A percentile compares a stretch with the other conserved stretches of the same genome.
Evolutionary conservation across 306 rosid species (phyloP).

Genomic region (Castanospermum australe): DNA sequence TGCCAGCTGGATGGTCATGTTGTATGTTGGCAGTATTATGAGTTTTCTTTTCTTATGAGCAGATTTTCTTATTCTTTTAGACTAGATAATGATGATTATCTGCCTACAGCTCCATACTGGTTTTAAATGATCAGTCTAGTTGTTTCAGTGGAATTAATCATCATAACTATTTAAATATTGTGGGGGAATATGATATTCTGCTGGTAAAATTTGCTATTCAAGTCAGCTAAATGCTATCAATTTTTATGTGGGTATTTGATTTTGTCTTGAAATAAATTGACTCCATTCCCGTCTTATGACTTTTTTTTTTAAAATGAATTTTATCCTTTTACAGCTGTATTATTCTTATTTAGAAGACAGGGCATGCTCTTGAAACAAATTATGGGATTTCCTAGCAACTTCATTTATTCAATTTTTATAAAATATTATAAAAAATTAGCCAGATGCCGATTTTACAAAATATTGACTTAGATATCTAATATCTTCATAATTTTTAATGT

Average conservation of each 20-base stretch:
- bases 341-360: neutral
- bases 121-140: neutral
- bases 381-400: neutral
- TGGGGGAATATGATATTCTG: slow-evolving; percentile 6
- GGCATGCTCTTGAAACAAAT: neutral
- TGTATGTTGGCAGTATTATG: neutral
- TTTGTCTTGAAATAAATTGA: neutral
- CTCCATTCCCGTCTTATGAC: neutral
- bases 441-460: slow-evolving; percentile 2
- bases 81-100: neutral
- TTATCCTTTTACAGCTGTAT: neutral
- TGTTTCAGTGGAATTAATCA: neutral
- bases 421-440: neutral
- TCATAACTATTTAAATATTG: neutral
- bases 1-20: neutral
- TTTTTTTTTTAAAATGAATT: neutral
- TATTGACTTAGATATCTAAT: neutral
- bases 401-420: neutral
- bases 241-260: neutral
- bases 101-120: neutral
- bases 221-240: neutral
- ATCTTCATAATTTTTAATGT: neutral
- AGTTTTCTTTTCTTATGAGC: neutral
- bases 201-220: neutral
- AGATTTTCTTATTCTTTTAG: neutral